Conservation (phyloP, 75 land plant genomes). For the Pinus taeda region DNA sequence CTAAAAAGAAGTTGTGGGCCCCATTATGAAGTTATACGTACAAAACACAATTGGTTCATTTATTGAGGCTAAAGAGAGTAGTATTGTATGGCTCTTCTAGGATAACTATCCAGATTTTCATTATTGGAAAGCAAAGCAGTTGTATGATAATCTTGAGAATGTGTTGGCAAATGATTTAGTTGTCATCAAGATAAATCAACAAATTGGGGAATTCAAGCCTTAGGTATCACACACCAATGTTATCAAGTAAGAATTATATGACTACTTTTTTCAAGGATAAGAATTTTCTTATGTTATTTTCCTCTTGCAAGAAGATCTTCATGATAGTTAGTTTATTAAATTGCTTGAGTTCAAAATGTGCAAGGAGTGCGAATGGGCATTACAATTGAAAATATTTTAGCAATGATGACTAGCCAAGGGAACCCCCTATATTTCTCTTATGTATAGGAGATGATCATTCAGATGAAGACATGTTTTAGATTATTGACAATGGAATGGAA, state of each 20-base stretch:
- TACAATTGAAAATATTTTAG: too few relatives aligned
- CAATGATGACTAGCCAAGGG: too few relatives aligned
- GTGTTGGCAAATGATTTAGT: slow-evolving; percentile 37
- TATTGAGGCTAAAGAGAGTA: slow-evolving; percentile 53
- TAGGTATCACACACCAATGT: slow-evolving; percentile 27
- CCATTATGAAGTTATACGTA: slow-evolving; percentile 50
- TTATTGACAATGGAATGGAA: too few relatives aligned
- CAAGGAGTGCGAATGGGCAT: too few relatives aligned
- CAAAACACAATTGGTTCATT: slow-evolving; percentile 57
- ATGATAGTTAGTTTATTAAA: too few relatives aligned
- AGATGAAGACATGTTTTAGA: too few relatives aligned
- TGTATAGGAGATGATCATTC: too few relatives aligned
- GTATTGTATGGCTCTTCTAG: slow-evolving; percentile 58
- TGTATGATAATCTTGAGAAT: too few relatives aligned
- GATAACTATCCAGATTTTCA: slow-evolving; percentile 64
- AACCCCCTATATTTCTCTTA: too few relatives aligned
- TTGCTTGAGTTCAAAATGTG: too few relatives aligned
- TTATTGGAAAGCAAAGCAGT: slow-evolving; percentile 59
- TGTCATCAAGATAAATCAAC: slow-evolving; percentile 53
- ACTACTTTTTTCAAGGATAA: too few relatives aligned
- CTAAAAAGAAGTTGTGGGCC: slow-evolving; percentile 52
- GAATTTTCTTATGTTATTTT: not conserved
- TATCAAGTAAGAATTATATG: not conserved
- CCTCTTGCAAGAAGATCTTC: too few relatives aligned
- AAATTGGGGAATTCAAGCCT: slow-evolving; percentile 62